Evolutionary conservation across 768 basidiomycete species (phyloP).

Genomic region (Boletus sp.): DNA sequence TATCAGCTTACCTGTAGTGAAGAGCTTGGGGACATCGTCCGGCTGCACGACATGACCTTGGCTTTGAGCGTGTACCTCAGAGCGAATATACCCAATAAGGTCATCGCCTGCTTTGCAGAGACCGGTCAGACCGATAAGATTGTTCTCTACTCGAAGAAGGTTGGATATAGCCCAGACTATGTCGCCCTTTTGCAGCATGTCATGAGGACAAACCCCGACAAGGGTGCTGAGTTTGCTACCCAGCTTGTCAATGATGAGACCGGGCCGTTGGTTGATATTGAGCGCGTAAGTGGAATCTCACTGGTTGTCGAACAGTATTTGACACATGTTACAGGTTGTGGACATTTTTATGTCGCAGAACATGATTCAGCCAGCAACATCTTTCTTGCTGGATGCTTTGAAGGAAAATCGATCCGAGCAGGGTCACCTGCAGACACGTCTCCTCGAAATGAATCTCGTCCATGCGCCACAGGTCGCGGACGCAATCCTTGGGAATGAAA

Average conservation of each 20-base stretch:
- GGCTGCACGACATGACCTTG: slow-evolving; percentile 92
- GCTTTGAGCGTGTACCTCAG: slow-evolving; percentile 97
- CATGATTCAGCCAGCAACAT: slow-evolving; percentile 99
- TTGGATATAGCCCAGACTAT: slow-evolving; percentile 91
- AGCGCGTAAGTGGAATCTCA: slow-evolving; percentile 56
- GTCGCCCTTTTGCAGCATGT: slow-evolving; percentile 90
- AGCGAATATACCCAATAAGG: slow-evolving; percentile 97
- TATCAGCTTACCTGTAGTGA: slow-evolving; percentile 93
- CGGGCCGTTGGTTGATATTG: slow-evolving; percentile 91
- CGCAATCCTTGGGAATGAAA: slow-evolving; percentile 97
- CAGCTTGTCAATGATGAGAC: slow-evolving; percentile 91
- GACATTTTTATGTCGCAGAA: slow-evolving; percentile 99
- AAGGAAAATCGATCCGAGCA: slow-evolving; percentile 99
- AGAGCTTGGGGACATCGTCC: slow-evolving; percentile 96
- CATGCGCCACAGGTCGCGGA: slow-evolving; percentile 99
- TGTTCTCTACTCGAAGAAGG: slow-evolving; percentile 95
- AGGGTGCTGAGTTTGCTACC: slow-evolving; percentile 96
- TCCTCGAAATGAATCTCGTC: slow-evolving; percentile 96
- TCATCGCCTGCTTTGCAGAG: slow-evolving; percentile 98
- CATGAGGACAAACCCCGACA: slow-evolving; percentile 95
- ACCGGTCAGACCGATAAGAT: slow-evolving; percentile 99
- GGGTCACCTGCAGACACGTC: slow-evolving; percentile 90
- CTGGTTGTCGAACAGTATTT: not conserved
- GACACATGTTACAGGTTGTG: slow-evolving; percentile 59
- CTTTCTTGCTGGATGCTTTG: slow-evolving; percentile 94